These are phyloP conservation scores for Suhomyces choctaworum DNA, from an alignment of 1,139 yeast genomes.

Conservation along the genomic window DNA sequence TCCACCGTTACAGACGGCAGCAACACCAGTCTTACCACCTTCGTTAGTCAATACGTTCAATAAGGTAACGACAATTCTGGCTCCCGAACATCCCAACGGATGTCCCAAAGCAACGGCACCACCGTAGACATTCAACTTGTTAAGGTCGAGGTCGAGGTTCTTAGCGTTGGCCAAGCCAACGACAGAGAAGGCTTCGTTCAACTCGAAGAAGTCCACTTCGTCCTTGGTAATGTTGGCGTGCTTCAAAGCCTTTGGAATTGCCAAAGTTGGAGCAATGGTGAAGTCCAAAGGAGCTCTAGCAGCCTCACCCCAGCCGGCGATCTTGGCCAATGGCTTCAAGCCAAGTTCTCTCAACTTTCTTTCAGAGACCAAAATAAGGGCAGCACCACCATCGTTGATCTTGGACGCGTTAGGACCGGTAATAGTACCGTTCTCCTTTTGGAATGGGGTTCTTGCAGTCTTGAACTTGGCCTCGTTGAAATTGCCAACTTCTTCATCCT, in stretches of 20 bases:
- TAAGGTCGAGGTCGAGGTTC: slow-evolving; percentile 61
- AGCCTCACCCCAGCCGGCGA: slow-evolving; percentile 97
- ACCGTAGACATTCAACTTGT: slow-evolving; percentile 89
- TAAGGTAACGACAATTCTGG: slow-evolving; percentile 87
- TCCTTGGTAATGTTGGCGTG: slow-evolving; percentile 65
- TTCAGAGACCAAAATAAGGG: slow-evolving; percentile 82
- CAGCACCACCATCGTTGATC: slow-evolving; percentile 97
- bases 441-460: slow-evolving; percentile 89
- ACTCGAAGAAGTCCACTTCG: slow-evolving; percentile 79
- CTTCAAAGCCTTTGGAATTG: slow-evolving; percentile 92
- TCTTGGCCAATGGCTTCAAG: slow-evolving; percentile 82
- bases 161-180: slow-evolving; percentile 91
- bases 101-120: slow-evolving; percentile 98
- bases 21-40: slow-evolving; percentile 86
- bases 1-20: slow-evolving; percentile 98
- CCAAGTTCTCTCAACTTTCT: slow-evolving; percentile 79
- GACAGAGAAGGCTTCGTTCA: slow-evolving; percentile 95
- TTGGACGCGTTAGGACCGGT: slow-evolving; percentile 97
- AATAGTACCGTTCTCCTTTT: slow-evolving; percentile 87
- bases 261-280: slow-evolving; percentile 92
- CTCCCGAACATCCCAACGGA: slow-evolving; percentile 97
- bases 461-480: slow-evolving; percentile 74
- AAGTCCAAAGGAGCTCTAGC: slow-evolving; percentile 92
- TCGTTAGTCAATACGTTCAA: slow-evolving; percentile 74
- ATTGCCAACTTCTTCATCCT: slow-evolving; percentile 74